phyloP scores from a whole-genome alignment of 352 stramenopile species.

The Lagenidium sp. region DNA sequence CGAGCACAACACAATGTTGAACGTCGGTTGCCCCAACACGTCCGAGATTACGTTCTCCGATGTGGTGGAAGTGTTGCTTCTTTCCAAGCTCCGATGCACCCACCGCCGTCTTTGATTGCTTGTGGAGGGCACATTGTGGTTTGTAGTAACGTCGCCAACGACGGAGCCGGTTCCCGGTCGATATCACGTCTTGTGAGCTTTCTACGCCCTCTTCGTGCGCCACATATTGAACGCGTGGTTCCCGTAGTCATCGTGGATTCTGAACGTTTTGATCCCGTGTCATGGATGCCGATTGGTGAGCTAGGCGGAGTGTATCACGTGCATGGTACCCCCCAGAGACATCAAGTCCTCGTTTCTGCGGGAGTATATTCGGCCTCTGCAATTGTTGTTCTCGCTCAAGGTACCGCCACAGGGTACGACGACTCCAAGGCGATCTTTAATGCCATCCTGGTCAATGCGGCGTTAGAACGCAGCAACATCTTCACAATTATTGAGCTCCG shows the following conservation, averaged over 20 bases:
- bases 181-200: constrained; percentile 70
- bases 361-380: constrained; percentile 76
- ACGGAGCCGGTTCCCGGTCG: constrained; percentile 44
- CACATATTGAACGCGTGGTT: constrained; percentile 53
- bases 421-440: constrained; percentile 86
- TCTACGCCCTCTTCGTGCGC: constrained; percentile 53
- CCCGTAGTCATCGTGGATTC: constrained; percentile 73
- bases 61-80: constrained; percentile 21
- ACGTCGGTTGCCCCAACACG: constrained; percentile 40
- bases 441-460: constrained; percentile 71
- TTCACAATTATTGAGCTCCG: constrained; percentile 85
- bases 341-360: constrained; percentile 54
- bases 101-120: constrained; percentile 28
- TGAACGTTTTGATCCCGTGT: constrained; percentile 48
- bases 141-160: constrained; percentile 65
- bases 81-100: constrained; percentile 27
- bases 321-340: constrained; percentile 61
- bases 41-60: constrained; percentile 51
- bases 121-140: constrained; percentile 70
- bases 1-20: constrained; percentile 68
- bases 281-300: constrained; percentile 54
- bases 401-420: constrained; percentile 57
- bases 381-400: constrained; percentile 75
- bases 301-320: constrained; percentile 79
- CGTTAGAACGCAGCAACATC: constrained; percentile 47